These are phyloP conservation scores for Pythium volutum DNA, from an alignment of 352 stramenopile genomes.

Conservation along the genomic window DNA sequence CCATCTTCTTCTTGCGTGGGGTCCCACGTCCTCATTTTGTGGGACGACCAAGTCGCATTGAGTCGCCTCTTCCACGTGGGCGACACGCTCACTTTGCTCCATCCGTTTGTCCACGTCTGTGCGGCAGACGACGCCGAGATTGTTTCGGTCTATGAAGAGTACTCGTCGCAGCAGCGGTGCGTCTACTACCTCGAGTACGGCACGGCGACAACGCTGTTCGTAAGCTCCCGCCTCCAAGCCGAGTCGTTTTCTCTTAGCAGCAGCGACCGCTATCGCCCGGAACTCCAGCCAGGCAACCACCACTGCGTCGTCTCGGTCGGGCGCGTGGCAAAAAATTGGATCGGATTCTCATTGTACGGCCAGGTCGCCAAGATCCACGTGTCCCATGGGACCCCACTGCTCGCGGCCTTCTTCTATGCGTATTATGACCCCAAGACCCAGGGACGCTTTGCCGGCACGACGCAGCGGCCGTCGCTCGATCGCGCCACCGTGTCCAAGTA, in stretches of 20 bases:
- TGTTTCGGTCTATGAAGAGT: constrained; percentile 52
- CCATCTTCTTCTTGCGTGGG: constrained; percentile 4
- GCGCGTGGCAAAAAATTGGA: constrained; percentile 21
- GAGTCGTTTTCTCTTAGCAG: background rate
- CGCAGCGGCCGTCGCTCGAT: constrained; percentile 30
- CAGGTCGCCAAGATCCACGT: constrained; percentile 50
- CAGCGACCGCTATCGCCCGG: constrained; percentile 12
- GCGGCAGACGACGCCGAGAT: constrained; percentile 44
- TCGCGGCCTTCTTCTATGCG: constrained; percentile 66
- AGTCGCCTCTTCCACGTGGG: constrained; percentile 58
- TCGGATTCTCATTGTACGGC: constrained; percentile 53
- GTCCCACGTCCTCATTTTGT: constrained; percentile 57
- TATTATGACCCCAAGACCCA: constrained; percentile 67
- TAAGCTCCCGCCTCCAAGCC: background rate
- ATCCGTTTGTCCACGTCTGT: constrained; percentile 62
- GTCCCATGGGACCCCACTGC: constrained; percentile 53
- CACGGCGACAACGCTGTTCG: constrained; percentile 52
- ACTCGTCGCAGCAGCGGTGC: constrained; percentile 45
- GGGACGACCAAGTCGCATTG: constrained; percentile 66
- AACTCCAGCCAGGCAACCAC: constrained; percentile 17
- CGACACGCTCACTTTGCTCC: constrained; percentile 52
- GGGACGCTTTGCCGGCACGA: constrained; percentile 3
- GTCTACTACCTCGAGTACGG: constrained; percentile 67
- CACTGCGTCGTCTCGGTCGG: constrained; percentile 4
- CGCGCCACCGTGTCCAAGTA: constrained; percentile 59